Evolutionary conservation across 2,329 filamentous ascomycete species (phyloP).

Genomic region (Fusarium sp.): DNA sequence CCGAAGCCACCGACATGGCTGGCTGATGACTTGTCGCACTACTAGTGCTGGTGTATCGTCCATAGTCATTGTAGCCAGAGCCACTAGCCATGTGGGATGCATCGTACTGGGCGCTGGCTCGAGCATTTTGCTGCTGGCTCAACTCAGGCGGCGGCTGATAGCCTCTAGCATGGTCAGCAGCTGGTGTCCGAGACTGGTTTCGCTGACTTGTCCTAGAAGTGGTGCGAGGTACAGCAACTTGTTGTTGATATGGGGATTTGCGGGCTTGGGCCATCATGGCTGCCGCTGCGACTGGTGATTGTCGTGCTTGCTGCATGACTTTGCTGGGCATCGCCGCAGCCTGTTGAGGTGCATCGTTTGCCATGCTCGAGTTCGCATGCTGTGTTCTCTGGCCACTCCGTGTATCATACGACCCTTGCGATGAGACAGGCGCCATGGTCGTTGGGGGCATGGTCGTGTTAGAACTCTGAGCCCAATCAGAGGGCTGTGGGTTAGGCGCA

Average conservation of each 20-base stretch:
- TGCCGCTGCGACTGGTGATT: constrained; percentile 42
- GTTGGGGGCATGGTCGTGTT: constrained; percentile 7
- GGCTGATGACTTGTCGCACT: constrained; percentile 14
- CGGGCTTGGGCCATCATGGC: constrained; percentile 46
- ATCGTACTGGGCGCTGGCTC: constrained; percentile 15
- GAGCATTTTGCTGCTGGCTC: constrained; percentile 22
- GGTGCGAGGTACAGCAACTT: constrained; percentile 38
- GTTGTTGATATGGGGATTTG: constrained; percentile 46
- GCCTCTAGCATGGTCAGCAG: constrained; percentile 32
- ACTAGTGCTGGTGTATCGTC: constrained; percentile 26
- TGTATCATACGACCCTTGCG: constrained; percentile 21
- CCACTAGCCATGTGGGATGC: constrained; percentile 17
- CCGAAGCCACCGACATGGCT: constrained; percentile 30
- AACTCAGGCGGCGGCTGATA: constrained; percentile 27
- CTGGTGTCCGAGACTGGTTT: constrained; percentile 45
- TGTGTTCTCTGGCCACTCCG: constrained; percentile 5
- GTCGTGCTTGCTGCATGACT: constrained; percentile 42
- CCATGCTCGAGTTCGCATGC: constrained; percentile 14
- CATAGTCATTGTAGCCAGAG: constrained; percentile 35
- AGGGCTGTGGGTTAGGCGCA: constrained; percentile 21
- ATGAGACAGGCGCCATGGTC: constrained; percentile 23
- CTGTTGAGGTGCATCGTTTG: constrained; percentile 18
- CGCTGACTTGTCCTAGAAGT: constrained; percentile 51
- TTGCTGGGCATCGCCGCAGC: constrained; percentile 19
- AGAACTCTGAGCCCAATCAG: constrained; percentile 24